Evolutionary conservation across 176 grass and related monocot species (phyloP).

Genomic region (Melocanna baccifera): DNA sequence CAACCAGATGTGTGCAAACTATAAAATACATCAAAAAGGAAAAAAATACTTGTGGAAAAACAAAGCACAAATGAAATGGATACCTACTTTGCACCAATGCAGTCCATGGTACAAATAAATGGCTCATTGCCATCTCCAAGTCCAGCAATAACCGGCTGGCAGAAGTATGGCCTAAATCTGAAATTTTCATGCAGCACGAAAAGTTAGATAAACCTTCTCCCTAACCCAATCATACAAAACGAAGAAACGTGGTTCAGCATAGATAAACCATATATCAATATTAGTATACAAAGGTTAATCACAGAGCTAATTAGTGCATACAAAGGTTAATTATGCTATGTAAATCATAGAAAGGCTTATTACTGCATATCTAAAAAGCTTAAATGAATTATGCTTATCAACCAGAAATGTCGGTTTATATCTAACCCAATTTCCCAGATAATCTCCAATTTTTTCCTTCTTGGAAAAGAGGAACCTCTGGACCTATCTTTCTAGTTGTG

Average conservation of each 20-base stretch:
- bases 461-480: neutral
- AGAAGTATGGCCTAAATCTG: slow-evolving; percentile 96
- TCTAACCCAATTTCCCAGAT: neutral
- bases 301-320: too few relatives aligned
- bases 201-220: slow-evolving; percentile 1
- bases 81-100: too few relatives aligned
- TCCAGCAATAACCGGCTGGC: slow-evolving; percentile 94
- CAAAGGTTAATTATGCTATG: too few relatives aligned
- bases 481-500: neutral
- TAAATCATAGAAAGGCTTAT: neutral
- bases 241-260: neutral
- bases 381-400: neutral
- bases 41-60: too few relatives aligned
- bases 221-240: neutral
- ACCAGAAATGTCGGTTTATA: neutral
- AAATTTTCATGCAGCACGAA: slow-evolving; percentile 16
- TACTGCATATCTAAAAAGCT: neutral
- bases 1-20: too few relatives aligned
- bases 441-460: neutral
- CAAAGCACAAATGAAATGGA: too few relatives aligned
- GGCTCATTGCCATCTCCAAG: slow-evolving; percentile 73
- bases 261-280: neutral
- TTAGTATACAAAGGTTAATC: too few relatives aligned
- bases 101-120: too few relatives aligned
- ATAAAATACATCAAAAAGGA: too few relatives aligned